Base-by-base conservation (phyloP, 495 filamentous ascomycete genomes). In the Xylaria cubensis region DNA sequence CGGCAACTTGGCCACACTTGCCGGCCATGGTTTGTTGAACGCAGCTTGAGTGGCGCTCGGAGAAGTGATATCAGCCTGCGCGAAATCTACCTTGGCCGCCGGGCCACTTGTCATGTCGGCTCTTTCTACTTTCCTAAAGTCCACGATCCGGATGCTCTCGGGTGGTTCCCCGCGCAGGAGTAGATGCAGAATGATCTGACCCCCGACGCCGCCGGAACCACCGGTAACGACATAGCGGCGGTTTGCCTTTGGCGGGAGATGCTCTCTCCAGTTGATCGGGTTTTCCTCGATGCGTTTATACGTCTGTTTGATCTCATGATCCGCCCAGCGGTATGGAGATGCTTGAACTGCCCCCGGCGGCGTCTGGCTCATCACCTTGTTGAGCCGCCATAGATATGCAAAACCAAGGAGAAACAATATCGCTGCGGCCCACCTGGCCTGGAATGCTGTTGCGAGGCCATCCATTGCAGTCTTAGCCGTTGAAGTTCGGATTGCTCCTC, bases 211-310 rank as follows among this genome's bases (percentile, higher is more conserved):
- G 84, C 88, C 87, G 15, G 85, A 83, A 53, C 88, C 88, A 64
- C 88, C 88, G 29, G 89, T 85, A 32, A 90, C 78, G 56, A 90
- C 76, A 79, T 90, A 90, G 17, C 87, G 84, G 13, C 88, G 82
- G 15, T 83, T 78, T 74, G 86, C 84, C 64, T 82, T 86, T 2
- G 87, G 86, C 9, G 88, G 88, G 8, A 90, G 76, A 36, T 80
- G 81, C 63, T 85, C 83, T 44, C 51, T 70, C 73, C 86, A 84
- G 72, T 88, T 83, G 48, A 87, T 66, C 0, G 87, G 87, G 0
- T 75, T 78, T 39, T 83, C 76, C 51, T 83, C 74, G 46, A 82
- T 73, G 56, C 84, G 82, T 64, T 86, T 74, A 72, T 87, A 89
- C 4, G 84, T 83, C 0, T 80, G 78, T 62, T 79, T 76, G 70